Conservation (phyloP, 2,329 filamentous ascomycete species). For the Colletotrichum tamarilloi region DNA sequence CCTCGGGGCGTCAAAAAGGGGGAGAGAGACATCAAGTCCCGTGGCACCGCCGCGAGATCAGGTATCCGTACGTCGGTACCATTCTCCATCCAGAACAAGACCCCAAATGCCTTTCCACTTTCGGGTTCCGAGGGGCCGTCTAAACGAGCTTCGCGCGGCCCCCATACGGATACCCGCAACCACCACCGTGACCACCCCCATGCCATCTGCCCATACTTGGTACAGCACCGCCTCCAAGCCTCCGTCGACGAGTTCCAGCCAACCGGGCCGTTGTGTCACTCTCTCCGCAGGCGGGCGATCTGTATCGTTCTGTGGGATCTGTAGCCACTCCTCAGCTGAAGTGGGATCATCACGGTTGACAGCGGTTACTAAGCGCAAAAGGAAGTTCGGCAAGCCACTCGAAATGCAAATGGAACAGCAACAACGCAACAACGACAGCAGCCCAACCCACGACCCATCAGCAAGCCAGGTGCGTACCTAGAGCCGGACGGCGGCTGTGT, state of each 20-base stretch:
- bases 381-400: conserved; percentile 2
- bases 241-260: neutral
- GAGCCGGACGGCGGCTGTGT: neutral
- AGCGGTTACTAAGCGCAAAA: conserved; percentile 1
- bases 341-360: neutral
- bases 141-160: conserved; percentile 9
- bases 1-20: neutral
- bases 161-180: too few species aligned
- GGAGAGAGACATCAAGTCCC: neutral
- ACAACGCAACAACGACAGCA: neutral
- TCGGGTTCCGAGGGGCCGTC: conserved; percentile 10
- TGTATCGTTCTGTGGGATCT: neutral
- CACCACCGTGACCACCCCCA: too few species aligned
- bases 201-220: neutral
- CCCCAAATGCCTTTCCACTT: neutral
- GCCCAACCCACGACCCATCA: neutral
- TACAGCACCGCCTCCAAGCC: conserved; percentile 15
- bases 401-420: neutral
- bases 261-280: neutral
- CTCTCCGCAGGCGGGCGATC: neutral
- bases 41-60: neutral
- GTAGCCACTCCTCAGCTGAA: conserved; percentile 26
- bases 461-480: neutral
- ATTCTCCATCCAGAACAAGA: neutral
- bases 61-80: neutral